Evolutionary conservation across 306 rosid genomes (phyloP).

Genomic region (Lathyrus aphaca): DNA sequence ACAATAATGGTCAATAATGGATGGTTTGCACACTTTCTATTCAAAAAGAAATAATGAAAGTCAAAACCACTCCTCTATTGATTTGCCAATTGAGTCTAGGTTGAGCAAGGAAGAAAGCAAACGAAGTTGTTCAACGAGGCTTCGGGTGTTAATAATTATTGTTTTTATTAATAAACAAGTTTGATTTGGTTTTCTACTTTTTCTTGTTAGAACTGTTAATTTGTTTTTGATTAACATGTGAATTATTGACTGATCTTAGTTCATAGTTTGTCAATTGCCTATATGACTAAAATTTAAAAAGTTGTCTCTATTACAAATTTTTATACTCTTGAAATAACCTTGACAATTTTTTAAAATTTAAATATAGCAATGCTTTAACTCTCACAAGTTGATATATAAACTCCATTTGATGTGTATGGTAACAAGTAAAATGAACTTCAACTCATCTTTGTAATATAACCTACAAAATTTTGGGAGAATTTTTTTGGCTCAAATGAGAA

Average conservation of each 20-base stretch:
- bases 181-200: conserved; percentile 4
- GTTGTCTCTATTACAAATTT: no score
- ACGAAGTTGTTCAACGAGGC: background rate
- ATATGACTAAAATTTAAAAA: no score
- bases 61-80: conserved; percentile 9
- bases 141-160: background rate
- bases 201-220: no score
- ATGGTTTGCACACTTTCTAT: conserved; percentile 79
- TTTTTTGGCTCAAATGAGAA: background rate
- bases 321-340: no score
- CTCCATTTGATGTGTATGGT: background rate
- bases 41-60: conserved; percentile 63
- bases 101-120: background rate
- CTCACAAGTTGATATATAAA: no score
- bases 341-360: no score
- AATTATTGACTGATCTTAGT: no score
- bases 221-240: no score
- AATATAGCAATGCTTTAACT: no score
- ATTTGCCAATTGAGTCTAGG: background rate
- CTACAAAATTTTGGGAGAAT: background rate
- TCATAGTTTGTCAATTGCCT: no score
- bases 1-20: conserved; percentile 91
- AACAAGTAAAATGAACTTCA: background rate
- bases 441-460: background rate
- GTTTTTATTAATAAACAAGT: background rate